These are phyloP conservation scores for Thalassiosira sp. DNA, from an alignment of 352 stramenopile genomes.

Conservation along the genomic window DNA sequence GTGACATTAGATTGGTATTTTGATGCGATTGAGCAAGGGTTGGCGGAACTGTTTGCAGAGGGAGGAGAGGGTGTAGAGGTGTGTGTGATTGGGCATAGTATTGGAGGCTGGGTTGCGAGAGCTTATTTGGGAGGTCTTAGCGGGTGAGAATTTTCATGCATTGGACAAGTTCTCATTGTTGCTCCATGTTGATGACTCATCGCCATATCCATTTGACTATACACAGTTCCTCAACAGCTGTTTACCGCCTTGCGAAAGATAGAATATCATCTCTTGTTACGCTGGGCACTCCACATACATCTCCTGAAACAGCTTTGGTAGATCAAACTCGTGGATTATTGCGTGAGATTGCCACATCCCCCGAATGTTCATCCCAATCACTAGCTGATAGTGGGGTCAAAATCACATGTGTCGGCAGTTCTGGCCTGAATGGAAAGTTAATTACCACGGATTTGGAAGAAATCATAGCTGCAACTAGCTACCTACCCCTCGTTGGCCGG, in stretches of 20 bases:
- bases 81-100: slow-evolving; percentile 74
- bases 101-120: slow-evolving; percentile 78
- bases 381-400: slow-evolving; percentile 55
- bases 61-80: slow-evolving; percentile 58
- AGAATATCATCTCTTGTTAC: slow-evolving; percentile 69
- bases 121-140: slow-evolving; percentile 71
- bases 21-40: slow-evolving; percentile 65
- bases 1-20: slow-evolving; percentile 80
- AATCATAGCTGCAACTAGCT: slow-evolving; percentile 68
- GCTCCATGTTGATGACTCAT: background rate
- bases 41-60: slow-evolving; percentile 65
- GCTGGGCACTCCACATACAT: slow-evolving; percentile 71
- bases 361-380: slow-evolving; percentile 53
- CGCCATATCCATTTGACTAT: background rate
- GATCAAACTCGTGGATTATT: slow-evolving; percentile 78
- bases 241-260: slow-evolving; percentile 45
- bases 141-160: slow-evolving; percentile 46
- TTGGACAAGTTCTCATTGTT: background rate
- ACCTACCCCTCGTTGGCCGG: slow-evolving; percentile 64
- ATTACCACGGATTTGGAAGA: slow-evolving; percentile 66
- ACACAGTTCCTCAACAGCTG: slow-evolving; percentile 53
- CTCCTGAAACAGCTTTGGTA: slow-evolving; percentile 61
- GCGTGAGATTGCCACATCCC: slow-evolving; percentile 52
- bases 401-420: slow-evolving; percentile 69
- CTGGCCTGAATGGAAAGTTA: slow-evolving; percentile 51